These are phyloP conservation scores for Pouteria glomerata DNA, from an alignment of 148 eudicot genomes.

Conservation along the genomic window DNA sequence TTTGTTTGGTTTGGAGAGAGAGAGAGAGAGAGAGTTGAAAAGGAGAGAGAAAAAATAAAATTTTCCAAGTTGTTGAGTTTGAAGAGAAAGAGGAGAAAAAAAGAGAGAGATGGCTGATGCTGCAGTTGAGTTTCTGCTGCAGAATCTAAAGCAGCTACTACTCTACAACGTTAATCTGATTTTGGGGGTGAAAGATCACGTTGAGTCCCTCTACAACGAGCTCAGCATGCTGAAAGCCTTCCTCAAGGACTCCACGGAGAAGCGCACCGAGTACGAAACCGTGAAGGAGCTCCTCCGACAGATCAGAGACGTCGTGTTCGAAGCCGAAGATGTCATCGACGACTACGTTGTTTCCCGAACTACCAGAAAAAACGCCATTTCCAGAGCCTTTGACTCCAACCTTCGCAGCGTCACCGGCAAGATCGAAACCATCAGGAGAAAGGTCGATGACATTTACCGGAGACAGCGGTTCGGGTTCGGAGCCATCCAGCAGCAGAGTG, in stretches of 20 bases:
- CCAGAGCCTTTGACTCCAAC: conserved; percentile 1
- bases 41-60: no score
- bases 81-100: no score
- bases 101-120: conserved; percentile 28
- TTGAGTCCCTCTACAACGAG: conserved; percentile 18
- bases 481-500: not conserved
- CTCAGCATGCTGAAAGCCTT: conserved; percentile 27
- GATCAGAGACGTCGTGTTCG: conserved; percentile 21
- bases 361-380: not conserved
- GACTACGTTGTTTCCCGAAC: conserved; percentile 17
- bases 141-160: conserved; percentile 21
- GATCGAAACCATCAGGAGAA: conserved; percentile 11
- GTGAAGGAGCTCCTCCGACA: conserved; percentile 17
- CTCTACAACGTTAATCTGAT: conserved; percentile 16
- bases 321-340: conserved; percentile 37
- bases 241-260: conserved; percentile 19
- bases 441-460: conserved; percentile 16
- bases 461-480: conserved; percentile 16
- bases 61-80: no score
- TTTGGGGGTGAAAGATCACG: conserved; percentile 10
- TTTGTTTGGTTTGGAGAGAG: no score
- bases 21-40: no score
- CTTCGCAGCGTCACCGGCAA: conserved; percentile 15
- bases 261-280: conserved; percentile 3
- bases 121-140: conserved; percentile 24